A percentile compares a stretch with the other conserved stretches of the same genome.
phyloP scores from a whole-genome alignment of 2,329 filamentous ascomycete genomes.

The Pseudopithomyces maydicus region DNA sequence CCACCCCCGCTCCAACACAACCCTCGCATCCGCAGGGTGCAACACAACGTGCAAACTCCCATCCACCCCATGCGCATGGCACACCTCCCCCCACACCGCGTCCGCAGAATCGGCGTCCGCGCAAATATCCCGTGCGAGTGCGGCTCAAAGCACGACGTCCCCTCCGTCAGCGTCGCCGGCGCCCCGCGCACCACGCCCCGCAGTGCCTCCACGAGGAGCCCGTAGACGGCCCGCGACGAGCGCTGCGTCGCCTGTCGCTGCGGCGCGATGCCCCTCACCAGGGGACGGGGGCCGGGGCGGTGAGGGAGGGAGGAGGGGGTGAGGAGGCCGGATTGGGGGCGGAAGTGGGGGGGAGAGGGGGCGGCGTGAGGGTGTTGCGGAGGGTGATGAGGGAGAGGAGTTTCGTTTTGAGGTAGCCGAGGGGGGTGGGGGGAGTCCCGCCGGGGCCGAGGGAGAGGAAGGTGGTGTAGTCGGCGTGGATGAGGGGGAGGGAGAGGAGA shows the following conservation, averaged over 20 bases:
- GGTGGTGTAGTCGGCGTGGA: conserved; percentile 74
- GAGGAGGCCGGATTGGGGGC: conserved; percentile 66
- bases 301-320: conserved; percentile 61
- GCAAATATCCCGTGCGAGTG: conserved; percentile 79
- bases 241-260: conserved; percentile 78
- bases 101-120: conserved; percentile 67
- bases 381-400: conserved; percentile 74
- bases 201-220: conserved; percentile 22
- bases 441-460: conserved; percentile 80
- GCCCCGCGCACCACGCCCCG: conserved; percentile 27
- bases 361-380: conserved; percentile 69
- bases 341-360: conserved; percentile 57
- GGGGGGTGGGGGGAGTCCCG: conserved; percentile 75
- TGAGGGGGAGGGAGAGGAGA: conserved; percentile 38
- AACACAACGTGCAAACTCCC: conserved; percentile 79
- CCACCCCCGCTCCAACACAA: conserved; percentile 77
- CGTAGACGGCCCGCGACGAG: conserved; percentile 57
- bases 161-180: conserved; percentile 50
- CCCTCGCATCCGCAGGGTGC: conserved; percentile 75
- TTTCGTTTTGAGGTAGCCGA: conserved; percentile 75
- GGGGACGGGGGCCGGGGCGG: conserved; percentile 67
- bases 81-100: conserved; percentile 76
- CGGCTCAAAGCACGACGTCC: conserved; percentile 80
- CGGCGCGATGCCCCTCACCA: conserved; percentile 76
- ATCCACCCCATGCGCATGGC: conserved; percentile 78